phyloP scores from a whole-genome alignment of 1,284 basidiomycete genomes.

The Papiliotrema laurentii region DNA sequence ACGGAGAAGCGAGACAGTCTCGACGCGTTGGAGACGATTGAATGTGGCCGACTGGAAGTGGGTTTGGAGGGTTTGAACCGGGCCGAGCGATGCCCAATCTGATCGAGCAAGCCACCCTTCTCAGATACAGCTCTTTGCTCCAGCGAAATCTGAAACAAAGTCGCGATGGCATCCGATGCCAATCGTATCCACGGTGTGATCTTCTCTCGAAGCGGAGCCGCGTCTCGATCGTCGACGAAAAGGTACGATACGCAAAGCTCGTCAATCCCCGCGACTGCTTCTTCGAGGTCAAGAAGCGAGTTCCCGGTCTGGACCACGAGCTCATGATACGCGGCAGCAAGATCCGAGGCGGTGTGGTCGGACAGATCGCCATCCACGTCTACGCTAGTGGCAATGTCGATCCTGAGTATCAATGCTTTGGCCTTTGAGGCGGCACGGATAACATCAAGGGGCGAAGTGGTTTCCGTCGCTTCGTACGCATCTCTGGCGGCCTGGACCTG shows the following conservation, averaged over 20 bases:
- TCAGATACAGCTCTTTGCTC: neutral
- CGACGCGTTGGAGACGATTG: constrained; percentile 2
- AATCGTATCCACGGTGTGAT: neutral
- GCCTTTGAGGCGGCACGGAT: constrained; percentile 21
- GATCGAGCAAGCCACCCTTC: neutral
- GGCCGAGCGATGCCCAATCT: constrained; percentile 3
- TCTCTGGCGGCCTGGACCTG: constrained; percentile 22
- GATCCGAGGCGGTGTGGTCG: constrained; percentile 16
- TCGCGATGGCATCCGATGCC: neutral
- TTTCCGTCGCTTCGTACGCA: constrained; percentile 21
- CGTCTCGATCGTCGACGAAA: constrained; percentile 2
- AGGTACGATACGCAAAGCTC: neutral
- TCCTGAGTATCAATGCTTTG: constrained; percentile 13
- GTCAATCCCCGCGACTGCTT: constrained; percentile 15
- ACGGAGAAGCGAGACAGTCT: neutral
- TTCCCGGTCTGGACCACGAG: constrained; percentile 35
- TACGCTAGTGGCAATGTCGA: constrained; percentile 44
- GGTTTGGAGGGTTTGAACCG: neutral
- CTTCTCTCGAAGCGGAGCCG: constrained; percentile 7
- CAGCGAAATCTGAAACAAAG: neutral
- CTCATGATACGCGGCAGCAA: constrained; percentile 27
- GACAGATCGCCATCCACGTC: constrained; percentile 42
- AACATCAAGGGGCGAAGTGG: constrained; percentile 16
- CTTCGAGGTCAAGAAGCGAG: constrained; percentile 34
- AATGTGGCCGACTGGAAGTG: neutral